Conservation (phyloP, 345 rosid genomes). For the Hibiscus tridactylites region DNA sequence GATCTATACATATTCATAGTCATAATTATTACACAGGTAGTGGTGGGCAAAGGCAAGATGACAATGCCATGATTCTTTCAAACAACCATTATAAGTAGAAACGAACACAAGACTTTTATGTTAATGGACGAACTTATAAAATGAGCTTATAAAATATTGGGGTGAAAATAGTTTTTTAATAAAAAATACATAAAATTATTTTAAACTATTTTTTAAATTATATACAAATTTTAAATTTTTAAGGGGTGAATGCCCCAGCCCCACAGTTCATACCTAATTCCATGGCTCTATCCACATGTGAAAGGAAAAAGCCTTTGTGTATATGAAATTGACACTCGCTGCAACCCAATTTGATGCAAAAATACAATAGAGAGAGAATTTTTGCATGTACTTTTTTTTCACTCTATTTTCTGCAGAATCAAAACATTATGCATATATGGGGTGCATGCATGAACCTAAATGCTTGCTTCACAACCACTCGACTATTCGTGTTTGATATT, state of each 20-base stretch:
- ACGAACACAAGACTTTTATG: too few relatives aligned
- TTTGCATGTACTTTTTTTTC: not conserved
- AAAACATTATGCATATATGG: too few relatives aligned
- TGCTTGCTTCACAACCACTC: not conserved
- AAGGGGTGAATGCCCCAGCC: too few relatives aligned
- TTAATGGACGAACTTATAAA: too few relatives aligned
- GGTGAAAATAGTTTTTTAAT: too few relatives aligned
- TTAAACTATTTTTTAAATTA: too few relatives aligned
- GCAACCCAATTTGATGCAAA: not conserved
- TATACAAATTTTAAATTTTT: too few relatives aligned
- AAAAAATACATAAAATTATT: too few relatives aligned
- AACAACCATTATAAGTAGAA: not conserved
- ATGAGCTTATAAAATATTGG: too few relatives aligned
- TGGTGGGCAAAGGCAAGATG: slow-evolving; percentile 10
- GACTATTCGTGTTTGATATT: too few relatives aligned
- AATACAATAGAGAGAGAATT: not conserved
- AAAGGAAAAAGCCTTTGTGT: not conserved
- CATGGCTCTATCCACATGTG: not conserved
- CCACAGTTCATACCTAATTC: too few relatives aligned
- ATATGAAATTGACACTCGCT: slow-evolving; percentile 16
- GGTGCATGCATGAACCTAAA: not conserved
- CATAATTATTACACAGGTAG: slow-evolving; percentile 17
- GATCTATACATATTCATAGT: not conserved
- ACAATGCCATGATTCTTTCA: slow-evolving; percentile 14
- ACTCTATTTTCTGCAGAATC: too few relatives aligned